Evolutionary conservation across 305 asterid genomes (phyloP), one percentile per base, ranked within the genome.

Genomic region (Solanum hybrid): DNA sequence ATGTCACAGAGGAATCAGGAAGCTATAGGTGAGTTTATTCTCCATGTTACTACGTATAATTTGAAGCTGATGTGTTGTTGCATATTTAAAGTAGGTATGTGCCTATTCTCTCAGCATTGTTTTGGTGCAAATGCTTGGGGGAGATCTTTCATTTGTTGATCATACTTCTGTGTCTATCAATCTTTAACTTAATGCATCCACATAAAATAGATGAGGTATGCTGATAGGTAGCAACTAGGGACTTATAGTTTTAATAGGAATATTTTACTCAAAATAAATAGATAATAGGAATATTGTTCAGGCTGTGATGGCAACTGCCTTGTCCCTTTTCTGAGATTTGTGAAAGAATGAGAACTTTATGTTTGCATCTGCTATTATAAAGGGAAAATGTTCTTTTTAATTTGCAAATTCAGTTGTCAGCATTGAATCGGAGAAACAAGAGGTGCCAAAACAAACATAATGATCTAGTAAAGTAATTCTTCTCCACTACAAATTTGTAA

Each of bases 1-100:
- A 96, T 97, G 99, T 97, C 99, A 86, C 98, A 95, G 89, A 93
- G 99, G 91, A 97, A 95, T 92, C 99, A 97, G 93, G 98, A 96
- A 95, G 93, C 96, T 80, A 91, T 97, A 31, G 99, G 99, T 96
- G 90, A 93, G 97, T 89, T 87, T 90, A 79, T 89, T 19, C 91
- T 89, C 88, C 87, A 72, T 90, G 56, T 38, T 73, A 80, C 77
- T 78, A 29, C 88, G 31, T 72, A 31, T 27, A 42, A 38, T 69
- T 37, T 37, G 81, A 75, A 60, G 37, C 66, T 5, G 10, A 36
- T 87, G 29, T 38, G 71, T 26, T 72, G 71, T 69, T 36, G 38
- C 84, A 38, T 29, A 26, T 27, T 72, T 45, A 87, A 75, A 27
- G 51, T 40, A 37, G 80, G 31, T 37, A 32, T 36, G 12, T 72